Base-by-base conservation (phyloP, 1,284 basidiomycete genomes). In the Veloboletus limbatus region DNA sequence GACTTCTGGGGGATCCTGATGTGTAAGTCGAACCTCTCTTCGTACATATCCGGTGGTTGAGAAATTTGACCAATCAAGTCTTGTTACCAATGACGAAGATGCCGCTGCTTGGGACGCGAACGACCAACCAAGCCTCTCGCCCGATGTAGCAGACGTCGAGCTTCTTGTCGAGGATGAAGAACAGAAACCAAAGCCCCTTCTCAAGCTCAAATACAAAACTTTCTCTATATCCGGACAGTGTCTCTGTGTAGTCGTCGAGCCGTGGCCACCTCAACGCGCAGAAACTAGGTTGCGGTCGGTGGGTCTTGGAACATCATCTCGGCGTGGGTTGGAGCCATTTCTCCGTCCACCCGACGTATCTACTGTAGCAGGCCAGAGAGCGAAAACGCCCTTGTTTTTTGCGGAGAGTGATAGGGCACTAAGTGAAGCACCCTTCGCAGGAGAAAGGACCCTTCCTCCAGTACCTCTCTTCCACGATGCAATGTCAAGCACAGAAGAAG, bases 171-270 rank as follows among this genome's bases (percentile, higher is more conserved):
- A 71, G 27, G 78, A 81, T 34, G 78, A 82, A 52, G 84, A 85
- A 55, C 72, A 75, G 54, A 88, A 88, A 54, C 82, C 81, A 9
- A 90, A 90, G 57, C 82, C 83, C 2, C 56, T 75, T 18, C 68
- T 90, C 35, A 74, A 77, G 45, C 73, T 90, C 18, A 74, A 66
- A 46, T 89, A 85, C 52, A 75, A 78, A 54, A 81, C 82, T 11
- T 88, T 88, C 62, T 73, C 67, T 42, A 81, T 88, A 45, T 76
- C 76, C 46, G 82, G 79, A 0, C 77, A 78, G 41, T 88, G 83
- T 60, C 73, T 90, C 18, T 89, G 85, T 57, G 75, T 90, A 21
- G 82, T 90, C 21, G 79, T 88, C 16, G 87, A 90, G 60, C 88
- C 87, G 14, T 88, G 82, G 73, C 83, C 85, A 5, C 67, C 76